Evolutionary conservation across 2,329 filamentous ascomycete species (phyloP).

Genomic region (Rhynchosporium secalis): DNA sequence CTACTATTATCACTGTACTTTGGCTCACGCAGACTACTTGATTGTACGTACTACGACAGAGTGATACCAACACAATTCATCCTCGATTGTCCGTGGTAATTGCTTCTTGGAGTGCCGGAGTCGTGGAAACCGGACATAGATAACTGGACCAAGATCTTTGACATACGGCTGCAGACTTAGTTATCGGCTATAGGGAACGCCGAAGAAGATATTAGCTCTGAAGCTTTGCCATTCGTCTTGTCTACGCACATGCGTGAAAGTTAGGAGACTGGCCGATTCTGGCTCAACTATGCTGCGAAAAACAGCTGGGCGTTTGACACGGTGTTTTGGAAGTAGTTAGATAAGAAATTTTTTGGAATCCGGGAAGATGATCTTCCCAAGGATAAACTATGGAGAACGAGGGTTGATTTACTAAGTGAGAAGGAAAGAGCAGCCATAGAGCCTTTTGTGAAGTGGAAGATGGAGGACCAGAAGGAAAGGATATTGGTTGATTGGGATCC

Average conservation of each 20-base stretch:
- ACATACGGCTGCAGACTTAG: slow-evolving; percentile 39
- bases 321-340: slow-evolving; percentile 44
- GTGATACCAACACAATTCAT: slow-evolving; percentile 10
- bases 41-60: no score
- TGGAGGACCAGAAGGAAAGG: slow-evolving; percentile 33
- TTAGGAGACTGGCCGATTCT: slow-evolving; percentile 41
- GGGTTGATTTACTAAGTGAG: slow-evolving; percentile 36
- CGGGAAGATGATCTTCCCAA: slow-evolving; percentile 20
- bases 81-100: slow-evolving; percentile 10
- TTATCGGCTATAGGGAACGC: slow-evolving; percentile 38
- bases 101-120: slow-evolving; percentile 9
- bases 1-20: no score
- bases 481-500: slow-evolving; percentile 24
- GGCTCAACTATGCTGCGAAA: slow-evolving; percentile 40
- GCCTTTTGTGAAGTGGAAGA: slow-evolving; percentile 32
- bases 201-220: slow-evolving; percentile 27
- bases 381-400: slow-evolving; percentile 36
- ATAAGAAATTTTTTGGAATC: slow-evolving; percentile 41
- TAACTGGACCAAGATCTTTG: slow-evolving; percentile 40
- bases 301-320: slow-evolving; percentile 38
- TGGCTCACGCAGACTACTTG: no score
- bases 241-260: slow-evolving; percentile 42
- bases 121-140: slow-evolving; percentile 31
- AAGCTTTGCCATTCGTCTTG: slow-evolving; percentile 1
- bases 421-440: slow-evolving; percentile 38